Evolutionary conservation across 352 stramenopile genomes (phyloP).

Genomic region (Phytophthora quininea): DNA sequence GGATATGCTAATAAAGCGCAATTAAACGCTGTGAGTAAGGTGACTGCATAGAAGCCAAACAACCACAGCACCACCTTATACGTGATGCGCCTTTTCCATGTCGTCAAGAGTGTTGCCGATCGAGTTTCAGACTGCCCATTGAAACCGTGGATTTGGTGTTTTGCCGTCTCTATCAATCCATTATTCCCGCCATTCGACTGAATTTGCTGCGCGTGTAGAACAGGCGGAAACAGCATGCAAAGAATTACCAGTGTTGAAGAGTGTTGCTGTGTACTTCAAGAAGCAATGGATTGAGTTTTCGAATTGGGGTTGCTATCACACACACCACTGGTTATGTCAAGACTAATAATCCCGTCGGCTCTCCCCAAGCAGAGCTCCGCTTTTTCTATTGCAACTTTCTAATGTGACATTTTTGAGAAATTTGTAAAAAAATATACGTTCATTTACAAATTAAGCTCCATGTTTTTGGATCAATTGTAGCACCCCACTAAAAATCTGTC

Average conservation of each 20-base stretch:
- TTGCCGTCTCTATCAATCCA: not conserved
- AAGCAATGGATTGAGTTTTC: not conserved
- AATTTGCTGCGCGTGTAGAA: not conserved
- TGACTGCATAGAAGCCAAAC: not conserved
- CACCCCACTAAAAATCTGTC: too few species aligned
- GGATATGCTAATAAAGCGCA: not conserved
- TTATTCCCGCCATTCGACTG: not conserved
- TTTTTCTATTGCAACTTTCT: too few species aligned
- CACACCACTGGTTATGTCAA: not conserved
- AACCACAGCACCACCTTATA: not conserved
- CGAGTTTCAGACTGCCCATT: not conserved
- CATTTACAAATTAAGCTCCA: too few species aligned
- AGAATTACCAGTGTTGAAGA: not conserved
- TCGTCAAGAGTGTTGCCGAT: not conserved
- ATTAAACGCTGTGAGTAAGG: not conserved
- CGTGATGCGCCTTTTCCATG: not conserved
- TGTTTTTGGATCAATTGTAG: too few species aligned
- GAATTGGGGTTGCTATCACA: not conserved
- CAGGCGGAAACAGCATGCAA: not conserved
- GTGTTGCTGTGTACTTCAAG: not conserved
- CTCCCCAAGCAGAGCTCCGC: too few species aligned
- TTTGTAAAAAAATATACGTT: too few species aligned
- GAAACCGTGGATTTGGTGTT: not conserved
- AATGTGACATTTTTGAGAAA: too few species aligned
- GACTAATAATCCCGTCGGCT: not conserved